Base-by-base conservation (phyloP, 2,329 filamentous ascomycete species). In the Byssochlamys sp. region DNA sequence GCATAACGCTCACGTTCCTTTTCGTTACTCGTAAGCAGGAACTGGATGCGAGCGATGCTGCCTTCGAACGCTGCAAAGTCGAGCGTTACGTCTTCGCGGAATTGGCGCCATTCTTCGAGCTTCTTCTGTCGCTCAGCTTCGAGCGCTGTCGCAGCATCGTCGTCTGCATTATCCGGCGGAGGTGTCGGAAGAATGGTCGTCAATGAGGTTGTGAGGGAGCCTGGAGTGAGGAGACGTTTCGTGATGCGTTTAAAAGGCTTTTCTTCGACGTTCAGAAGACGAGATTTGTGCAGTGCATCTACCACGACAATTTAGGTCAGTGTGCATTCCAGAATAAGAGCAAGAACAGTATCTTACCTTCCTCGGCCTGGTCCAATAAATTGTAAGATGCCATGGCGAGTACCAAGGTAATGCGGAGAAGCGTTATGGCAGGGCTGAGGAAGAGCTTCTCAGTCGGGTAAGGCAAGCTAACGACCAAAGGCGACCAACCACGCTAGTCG, bases 51-150 rank as follows among this genome's bases (percentile, higher is more conserved):
- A 33, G 89, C 84, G 62, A 96, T 88, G 69, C 86, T 90, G 74
- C 84, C 89, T 71, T 95, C 89, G 64, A 96, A 91, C 19, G 90
- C 86, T 12, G 89, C 88, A 66, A 96, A 94, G 73, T 97, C 92
- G 62, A 95, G 84, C 5, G 88, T 84, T 49, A 95, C 81, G 71
- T 96, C 91, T 70, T 95, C 88, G 59, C 85, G 86, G 66, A 95
- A 88, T 67, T 85, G 81, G n/a, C 81, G 77, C 60, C 86, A 81
- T 64, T 84, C 80, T 61, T 81, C 78, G 6, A 75, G 73, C 63
- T 73, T 75, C 62, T 78, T 80, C 60, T 82, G 77, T 51, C 73
- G 77, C 59, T 81, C 75, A 28, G 72, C 69, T 19, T 78, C 78
- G 2, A 73, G 72, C n/a, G 78, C 74, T 56, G 77, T 74, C 57